Conservation (phyloP, 2,329 filamentous ascomycete species). For the Cephalotrichum gorgonifer region DNA sequence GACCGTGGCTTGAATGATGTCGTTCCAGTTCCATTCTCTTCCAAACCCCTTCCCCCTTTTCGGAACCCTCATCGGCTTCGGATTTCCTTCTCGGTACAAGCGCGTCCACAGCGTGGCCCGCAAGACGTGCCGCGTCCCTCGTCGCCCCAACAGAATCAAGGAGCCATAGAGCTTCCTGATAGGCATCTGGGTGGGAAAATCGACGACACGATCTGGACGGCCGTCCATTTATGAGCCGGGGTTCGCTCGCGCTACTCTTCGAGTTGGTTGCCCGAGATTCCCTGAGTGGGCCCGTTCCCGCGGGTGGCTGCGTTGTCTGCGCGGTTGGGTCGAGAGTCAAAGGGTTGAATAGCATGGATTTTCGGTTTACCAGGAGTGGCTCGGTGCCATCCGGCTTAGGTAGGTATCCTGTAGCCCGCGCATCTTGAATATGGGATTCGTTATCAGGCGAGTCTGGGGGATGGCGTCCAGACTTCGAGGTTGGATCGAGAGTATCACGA, state of each 20-base stretch:
- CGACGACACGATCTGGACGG: not conserved
- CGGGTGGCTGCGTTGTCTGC: not conserved
- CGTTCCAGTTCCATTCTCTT: not conserved
- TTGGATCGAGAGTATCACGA: not conserved
- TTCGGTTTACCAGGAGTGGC: not conserved
- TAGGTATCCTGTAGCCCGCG: no score
- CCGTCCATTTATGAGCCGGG: not conserved
- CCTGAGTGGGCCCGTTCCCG: not conserved
- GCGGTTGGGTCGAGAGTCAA: not conserved
- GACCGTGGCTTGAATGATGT: not conserved
- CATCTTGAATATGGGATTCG: no score
- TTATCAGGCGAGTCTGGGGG: not conserved
- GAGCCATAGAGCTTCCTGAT: not conserved
- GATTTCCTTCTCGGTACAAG: not conserved
- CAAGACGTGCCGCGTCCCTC: not conserved
- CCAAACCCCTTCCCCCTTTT: not conserved
- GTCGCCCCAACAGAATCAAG: not conserved
- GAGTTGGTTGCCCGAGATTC: not conserved
- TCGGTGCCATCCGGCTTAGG: not conserved
- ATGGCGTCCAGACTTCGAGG: not conserved
- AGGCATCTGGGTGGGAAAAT: constrained; percentile 1
- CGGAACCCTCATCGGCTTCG: not conserved
- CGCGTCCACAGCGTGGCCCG: not conserved
- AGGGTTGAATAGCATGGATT: not conserved
- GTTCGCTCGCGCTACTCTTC: not conserved